Conservation (phyloP, 441 rosid genomes). For the Arabidopsis hybrid region DNA sequence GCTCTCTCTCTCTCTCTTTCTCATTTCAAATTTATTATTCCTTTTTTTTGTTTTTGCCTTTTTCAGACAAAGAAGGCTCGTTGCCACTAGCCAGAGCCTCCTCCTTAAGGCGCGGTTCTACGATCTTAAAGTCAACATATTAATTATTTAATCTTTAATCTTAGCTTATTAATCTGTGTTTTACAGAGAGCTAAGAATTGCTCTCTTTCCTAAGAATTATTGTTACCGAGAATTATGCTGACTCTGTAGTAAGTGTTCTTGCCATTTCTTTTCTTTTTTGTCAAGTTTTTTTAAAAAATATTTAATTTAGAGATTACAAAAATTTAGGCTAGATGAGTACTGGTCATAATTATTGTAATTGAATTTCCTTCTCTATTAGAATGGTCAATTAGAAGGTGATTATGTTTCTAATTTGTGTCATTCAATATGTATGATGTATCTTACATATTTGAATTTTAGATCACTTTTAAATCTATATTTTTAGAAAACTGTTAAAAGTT, state of each 20-base stretch:
- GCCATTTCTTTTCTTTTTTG: constrained; percentile 3
- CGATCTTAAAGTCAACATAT: constrained; percentile 34
- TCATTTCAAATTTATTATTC: constrained; percentile 45
- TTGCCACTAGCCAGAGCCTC: constrained; percentile 33
- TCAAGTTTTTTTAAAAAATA: not conserved
- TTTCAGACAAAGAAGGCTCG: constrained; percentile 42
- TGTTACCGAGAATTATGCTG: constrained; percentile 37
- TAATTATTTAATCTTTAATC: constrained; percentile 38
- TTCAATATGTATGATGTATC: constrained; percentile 14
- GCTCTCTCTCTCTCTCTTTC: constrained; percentile 40
- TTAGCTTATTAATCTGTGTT: constrained; percentile 23
- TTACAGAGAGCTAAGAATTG: constrained; percentile 8
- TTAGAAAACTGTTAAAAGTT: constrained; percentile 2
- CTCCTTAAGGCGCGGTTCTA: constrained; percentile 32
- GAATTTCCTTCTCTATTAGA: not conserved
- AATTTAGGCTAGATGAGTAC: constrained; percentile 15
- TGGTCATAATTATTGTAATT: constrained; percentile 15
- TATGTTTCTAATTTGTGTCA: constrained; percentile 19
- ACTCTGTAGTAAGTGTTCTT: constrained; percentile 23
- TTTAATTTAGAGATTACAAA: not conserved
- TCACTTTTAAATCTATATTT: not conserved
- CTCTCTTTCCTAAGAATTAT: constrained; percentile 15
- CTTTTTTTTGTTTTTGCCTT: not conserved
- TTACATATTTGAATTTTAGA: constrained; percentile 8
- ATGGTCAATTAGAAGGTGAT: not conserved